Percentiles rank a stretch among this genome's conserved stretches.
Conservation (phyloP, 208 protist species). For the Trichomonas tenax region DNA sequence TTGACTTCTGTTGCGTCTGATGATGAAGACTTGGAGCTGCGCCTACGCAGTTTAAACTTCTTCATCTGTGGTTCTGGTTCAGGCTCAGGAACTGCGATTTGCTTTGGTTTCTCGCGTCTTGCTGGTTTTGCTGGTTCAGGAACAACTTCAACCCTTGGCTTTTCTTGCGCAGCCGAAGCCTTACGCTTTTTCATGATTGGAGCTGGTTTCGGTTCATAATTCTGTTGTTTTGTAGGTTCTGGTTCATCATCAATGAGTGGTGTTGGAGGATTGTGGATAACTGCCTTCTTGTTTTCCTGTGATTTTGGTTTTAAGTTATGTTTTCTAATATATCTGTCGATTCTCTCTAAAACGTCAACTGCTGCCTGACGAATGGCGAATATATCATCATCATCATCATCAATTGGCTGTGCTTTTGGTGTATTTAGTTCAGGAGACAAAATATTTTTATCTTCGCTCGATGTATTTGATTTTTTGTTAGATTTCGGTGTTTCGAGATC, state of each 20-base stretch:
- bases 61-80: background rate
- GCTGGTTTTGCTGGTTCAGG: background rate
- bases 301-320: background rate
- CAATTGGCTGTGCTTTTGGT: background rate
- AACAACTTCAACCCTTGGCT: background rate
- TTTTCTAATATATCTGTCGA: background rate
- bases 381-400: background rate
- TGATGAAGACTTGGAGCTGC: background rate
- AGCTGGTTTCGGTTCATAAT: background rate
- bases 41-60: background rate
- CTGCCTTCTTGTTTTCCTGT: background rate
- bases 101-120: background rate
- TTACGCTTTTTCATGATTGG: background rate
- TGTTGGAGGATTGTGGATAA: background rate
- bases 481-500: background rate
- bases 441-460: background rate
- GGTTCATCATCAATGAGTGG: background rate
- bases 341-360: background rate
- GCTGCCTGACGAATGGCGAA: background rate
- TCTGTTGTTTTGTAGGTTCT: background rate
- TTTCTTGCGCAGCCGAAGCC: background rate
- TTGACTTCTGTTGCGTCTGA: background rate
- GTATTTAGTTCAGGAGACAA: background rate
- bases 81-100: background rate
- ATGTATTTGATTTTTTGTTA: background rate